Conservation (phyloP, 2,329 filamentous ascomycete genomes). For the Xylaria sp. region DNA sequence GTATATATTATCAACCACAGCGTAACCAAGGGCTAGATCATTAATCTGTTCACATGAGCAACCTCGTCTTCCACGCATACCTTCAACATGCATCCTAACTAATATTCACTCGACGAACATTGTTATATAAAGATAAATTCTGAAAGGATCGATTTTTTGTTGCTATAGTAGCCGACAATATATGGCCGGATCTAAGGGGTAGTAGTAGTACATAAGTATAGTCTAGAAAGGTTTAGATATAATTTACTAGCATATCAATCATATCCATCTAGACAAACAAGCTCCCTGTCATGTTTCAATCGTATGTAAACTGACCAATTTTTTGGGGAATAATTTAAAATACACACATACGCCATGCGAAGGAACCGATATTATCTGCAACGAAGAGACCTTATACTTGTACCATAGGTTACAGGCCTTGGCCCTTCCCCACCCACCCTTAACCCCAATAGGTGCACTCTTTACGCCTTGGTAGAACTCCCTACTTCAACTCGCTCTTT, state of each 20-base stretch:
- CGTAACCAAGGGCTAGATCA: too few relatives aligned
- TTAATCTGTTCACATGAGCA: too few relatives aligned
- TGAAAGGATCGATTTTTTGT: background rate
- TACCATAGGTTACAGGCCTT: constrained; percentile 34
- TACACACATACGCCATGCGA: constrained; percentile 47
- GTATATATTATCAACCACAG: too few relatives aligned
- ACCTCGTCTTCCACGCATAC: too few relatives aligned
- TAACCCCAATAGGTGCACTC: constrained; percentile 26
- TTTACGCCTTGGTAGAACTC: constrained; percentile 27
- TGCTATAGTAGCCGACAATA: background rate
- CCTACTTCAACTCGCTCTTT: constrained; percentile 36
- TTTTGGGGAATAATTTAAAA: constrained; percentile 40
- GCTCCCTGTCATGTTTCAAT: background rate
- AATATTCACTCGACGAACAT: background rate
- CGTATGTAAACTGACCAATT: constrained; percentile 27
- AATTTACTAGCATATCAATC: background rate
- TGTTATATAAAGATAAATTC: background rate
- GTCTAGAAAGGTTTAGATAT: background rate
- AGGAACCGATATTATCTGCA: constrained; percentile 39
- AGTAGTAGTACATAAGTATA: background rate
- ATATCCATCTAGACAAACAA: background rate
- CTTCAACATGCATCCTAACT: too few relatives aligned
- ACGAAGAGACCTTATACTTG: constrained; percentile 39
- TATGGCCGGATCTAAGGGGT: background rate
- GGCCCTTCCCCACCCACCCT: constrained; percentile 33